Conservation (phyloP, 2,329 filamentous ascomycete species). For the Didymella sp. region DNA sequence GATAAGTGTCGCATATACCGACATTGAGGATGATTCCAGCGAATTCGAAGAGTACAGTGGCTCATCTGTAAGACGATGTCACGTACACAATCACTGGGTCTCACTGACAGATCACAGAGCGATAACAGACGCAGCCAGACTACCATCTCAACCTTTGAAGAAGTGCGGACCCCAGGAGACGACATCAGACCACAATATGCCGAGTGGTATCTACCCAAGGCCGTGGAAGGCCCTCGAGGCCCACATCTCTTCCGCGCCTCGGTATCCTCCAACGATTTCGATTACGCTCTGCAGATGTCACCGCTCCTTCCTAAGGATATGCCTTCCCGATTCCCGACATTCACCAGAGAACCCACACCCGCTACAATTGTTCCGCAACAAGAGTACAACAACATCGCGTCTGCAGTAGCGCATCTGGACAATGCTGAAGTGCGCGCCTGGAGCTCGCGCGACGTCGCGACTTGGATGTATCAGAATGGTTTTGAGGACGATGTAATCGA, state of each 20-base stretch:
- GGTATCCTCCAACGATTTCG: constrained; percentile 63
- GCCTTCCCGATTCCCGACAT: constrained; percentile 52
- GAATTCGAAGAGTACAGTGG: constrained; percentile 59
- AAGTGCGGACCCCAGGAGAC: constrained; percentile 74
- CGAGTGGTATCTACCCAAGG: constrained; percentile 66
- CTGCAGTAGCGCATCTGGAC: constrained; percentile 64
- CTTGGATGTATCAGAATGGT: constrained; percentile 85
- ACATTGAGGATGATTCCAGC: constrained; percentile 67
- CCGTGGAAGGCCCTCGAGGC: constrained; percentile 79
- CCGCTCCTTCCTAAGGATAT: constrained; percentile 73
- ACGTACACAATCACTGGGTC: constrained; percentile 11
- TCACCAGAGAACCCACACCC: constrained; percentile 49
- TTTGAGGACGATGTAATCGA: constrained; percentile 80
- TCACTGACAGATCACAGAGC: constrained; percentile 57
- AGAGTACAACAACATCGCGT: constrained; percentile 61
- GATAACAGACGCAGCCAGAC: constrained; percentile 74
- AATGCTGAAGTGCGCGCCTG: constrained; percentile 67
- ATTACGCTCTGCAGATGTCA: constrained; percentile 70
- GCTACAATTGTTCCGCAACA: constrained; percentile 47
- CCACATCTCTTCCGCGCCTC: constrained; percentile 86
- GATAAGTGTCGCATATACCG: constrained; percentile 80
- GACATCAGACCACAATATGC: constrained; percentile 67
- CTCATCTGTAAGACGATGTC: constrained; percentile 67
- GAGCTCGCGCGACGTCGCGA: constrained; percentile 78
- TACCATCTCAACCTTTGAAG: constrained; percentile 86